Conservation (phyloP, 2,329 filamentous ascomycete species). For the Fusarium sp. region DNA sequence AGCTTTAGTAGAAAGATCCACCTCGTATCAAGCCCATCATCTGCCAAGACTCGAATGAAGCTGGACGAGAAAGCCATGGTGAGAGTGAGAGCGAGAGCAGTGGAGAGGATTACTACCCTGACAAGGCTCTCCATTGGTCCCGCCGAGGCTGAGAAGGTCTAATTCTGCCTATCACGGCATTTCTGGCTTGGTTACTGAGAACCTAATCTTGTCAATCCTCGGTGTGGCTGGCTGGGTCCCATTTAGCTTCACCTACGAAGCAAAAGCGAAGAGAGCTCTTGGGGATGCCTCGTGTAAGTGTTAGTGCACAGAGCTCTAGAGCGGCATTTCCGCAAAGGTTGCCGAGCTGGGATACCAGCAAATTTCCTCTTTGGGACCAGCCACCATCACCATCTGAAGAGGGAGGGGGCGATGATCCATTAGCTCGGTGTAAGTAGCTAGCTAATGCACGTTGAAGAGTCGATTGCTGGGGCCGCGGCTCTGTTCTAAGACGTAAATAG, state of each 20-base stretch:
- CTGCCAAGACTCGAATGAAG: slow-evolving; percentile 6
- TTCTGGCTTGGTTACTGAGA: not conserved
- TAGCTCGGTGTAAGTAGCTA: not conserved
- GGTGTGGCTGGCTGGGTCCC: not conserved
- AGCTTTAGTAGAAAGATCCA: slow-evolving; percentile 5
- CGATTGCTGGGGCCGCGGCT: not conserved
- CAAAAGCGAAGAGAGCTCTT: not conserved
- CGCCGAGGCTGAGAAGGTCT: slow-evolving; percentile 16
- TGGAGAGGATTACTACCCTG: slow-evolving; percentile 14
- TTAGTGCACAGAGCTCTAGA: slow-evolving; percentile 8
- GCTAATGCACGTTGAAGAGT: slow-evolving; percentile 28
- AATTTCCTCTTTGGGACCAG: slow-evolving; percentile 22
- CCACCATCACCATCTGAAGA: slow-evolving; percentile 13
- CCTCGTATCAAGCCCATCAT: slow-evolving; percentile 19
- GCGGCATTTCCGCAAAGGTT: not conserved
- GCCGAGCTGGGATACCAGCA: slow-evolving; percentile 3
- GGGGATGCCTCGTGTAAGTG: slow-evolving; percentile 13
- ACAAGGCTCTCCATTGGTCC: slow-evolving; percentile 25
- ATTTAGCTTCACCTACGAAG: not conserved
- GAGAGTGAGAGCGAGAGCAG: not conserved
- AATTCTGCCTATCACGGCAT: not conserved
- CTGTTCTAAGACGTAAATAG: slow-evolving; percentile 15
- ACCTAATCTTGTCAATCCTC: slow-evolving; percentile 15
- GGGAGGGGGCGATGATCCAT: not conserved
- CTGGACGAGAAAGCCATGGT: not conserved